Evolutionary conservation across 768 basidiomycete genomes (phyloP), one percentile per base, ranked within the genome.

Genomic region (Coprinellus aureogranulatus): DNA sequence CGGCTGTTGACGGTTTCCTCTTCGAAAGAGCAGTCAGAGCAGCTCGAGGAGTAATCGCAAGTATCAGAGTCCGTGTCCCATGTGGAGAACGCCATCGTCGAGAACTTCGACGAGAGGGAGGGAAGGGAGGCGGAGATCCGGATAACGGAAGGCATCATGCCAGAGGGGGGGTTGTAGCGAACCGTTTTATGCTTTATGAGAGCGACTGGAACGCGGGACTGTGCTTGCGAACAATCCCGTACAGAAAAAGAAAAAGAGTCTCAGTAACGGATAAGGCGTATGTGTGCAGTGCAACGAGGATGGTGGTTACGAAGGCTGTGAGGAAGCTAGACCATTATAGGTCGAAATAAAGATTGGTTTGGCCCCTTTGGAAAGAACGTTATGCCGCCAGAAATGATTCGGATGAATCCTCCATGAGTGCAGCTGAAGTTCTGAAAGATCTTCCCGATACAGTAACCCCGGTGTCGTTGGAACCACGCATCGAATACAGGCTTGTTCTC

Each of bases 1-100:
- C 89, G 86, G 20, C 67, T 64, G 64, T 91, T 89, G 54, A 79
- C 70, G 57, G 84, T 79, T 54, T 88, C 86, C 53, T 83, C 79
- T 59, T 82, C 81, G 51, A 81, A 61, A 12, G 84, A 84, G 14
- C 80, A 81, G 37, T 72, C 69, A 3, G 83, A 81, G 18, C 78
- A 80, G 2, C 76, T 69, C 10, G 79, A 71, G 31, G 79, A 78
- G 14, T 72, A 71, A 1, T 77, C 55, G 34, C 62, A 31, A 18
- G 54, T 46, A 25, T 68, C 67, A 51, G 50, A 58, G 50, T 70
- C 66, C 28, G 63, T 60, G 47, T 65, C 65, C 67, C 67, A 70
- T 34, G 34, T 14, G 50, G 40, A 26, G 54, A 59, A 53, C 47
- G 53, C 31, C 16, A 55, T 50, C 68, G 68, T 72, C 27, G 28